Percentiles rank a stretch among this genome's conserved stretches.
Evolutionary conservation across 768 basidiomycete species (phyloP).

Genomic region (Astraeus odoratus): DNA sequence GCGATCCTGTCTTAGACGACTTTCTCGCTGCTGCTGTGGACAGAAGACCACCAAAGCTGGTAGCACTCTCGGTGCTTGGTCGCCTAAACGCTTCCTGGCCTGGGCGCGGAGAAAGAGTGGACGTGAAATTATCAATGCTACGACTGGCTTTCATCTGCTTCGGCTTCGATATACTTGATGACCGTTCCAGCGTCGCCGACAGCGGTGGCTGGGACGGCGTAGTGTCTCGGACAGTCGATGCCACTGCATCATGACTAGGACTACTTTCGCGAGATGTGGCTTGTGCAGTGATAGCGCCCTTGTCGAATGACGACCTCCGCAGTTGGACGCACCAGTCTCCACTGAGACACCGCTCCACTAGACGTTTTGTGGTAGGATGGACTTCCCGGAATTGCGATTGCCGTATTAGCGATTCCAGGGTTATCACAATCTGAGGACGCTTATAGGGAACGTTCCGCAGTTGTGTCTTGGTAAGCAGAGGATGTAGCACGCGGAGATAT

Average conservation of each 20-base stretch:
- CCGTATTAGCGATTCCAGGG: constrained; percentile 71
- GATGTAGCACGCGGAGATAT: constrained; percentile 93
- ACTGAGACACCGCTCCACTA: constrained; percentile 85
- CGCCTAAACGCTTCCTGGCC: constrained; percentile 33
- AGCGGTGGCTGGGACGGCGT: constrained; percentile 11
- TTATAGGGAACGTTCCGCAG: constrained; percentile 83
- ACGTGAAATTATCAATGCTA: constrained; percentile 56
- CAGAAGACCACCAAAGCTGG: constrained; percentile 24
- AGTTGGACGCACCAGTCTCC: constrained; percentile 84
- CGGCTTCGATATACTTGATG: constrained; percentile 24
- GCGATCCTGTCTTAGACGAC: constrained; percentile 21
- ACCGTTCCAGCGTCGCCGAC: constrained; percentile 12
- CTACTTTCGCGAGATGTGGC: constrained; percentile 30
- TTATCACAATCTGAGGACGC: constrained; percentile 77
- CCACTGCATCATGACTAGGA: constrained; percentile 37
- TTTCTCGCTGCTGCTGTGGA: constrained; percentile 11
- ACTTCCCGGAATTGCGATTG: constrained; percentile 76
- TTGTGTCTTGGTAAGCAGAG: constrained; percentile 91
- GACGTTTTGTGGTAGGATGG: constrained; percentile 78
- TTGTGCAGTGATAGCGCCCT: constrained; percentile 21
- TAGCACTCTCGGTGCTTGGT: constrained; percentile 33
- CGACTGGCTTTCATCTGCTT: constrained; percentile 55
- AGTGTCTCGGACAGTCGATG: constrained; percentile 32
- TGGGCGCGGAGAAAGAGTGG: constrained; percentile 21
- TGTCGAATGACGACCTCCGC: constrained; percentile 33